phyloP scores from a whole-genome alignment of 768 basidiomycete genomes.

The Austroboletus eburneus region DNA sequence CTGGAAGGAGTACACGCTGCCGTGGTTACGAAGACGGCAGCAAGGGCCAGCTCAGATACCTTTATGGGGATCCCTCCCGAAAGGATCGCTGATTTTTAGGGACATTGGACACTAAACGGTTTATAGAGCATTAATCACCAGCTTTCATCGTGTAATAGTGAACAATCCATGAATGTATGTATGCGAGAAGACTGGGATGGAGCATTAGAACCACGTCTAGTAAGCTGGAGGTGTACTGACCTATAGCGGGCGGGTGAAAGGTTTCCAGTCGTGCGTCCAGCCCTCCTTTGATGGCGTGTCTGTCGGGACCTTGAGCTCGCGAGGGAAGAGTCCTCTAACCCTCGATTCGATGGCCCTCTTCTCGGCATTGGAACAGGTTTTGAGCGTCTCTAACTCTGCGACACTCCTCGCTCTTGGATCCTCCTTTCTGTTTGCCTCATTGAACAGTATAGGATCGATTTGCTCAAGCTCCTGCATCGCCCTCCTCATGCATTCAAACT shows the following conservation, averaged over 20 bases:
- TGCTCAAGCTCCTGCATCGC: conserved; percentile 80
- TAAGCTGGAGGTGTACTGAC: conserved; percentile 3
- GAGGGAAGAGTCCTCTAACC: conserved; percentile 78
- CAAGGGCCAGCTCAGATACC: conserved; percentile 29
- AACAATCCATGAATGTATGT: background rate
- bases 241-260: conserved; percentile 50
- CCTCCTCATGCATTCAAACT: conserved; percentile 74
- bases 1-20: conserved; percentile 72
- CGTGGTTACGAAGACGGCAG: conserved; percentile 68
- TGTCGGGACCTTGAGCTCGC: conserved; percentile 80
- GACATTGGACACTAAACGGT: conserved; percentile 22
- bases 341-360: conserved; percentile 70
- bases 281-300: conserved; percentile 79
- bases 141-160: conserved; percentile 2
- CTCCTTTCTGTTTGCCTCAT: conserved; percentile 69
- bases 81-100: conserved; percentile 29
- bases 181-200: conserved; percentile 3
- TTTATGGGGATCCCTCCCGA: conserved; percentile 32
- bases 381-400: conserved; percentile 55
- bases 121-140: conserved; percentile 8
- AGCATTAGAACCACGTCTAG: background rate
- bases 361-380: conserved; percentile 61
- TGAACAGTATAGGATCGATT: conserved; percentile 49
- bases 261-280: conserved; percentile 86
- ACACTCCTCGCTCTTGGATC: conserved; percentile 63